These are phyloP conservation scores for Ogataea ramenticola DNA, from an alignment of 805 yeast species.

Conservation along the genomic window DNA sequence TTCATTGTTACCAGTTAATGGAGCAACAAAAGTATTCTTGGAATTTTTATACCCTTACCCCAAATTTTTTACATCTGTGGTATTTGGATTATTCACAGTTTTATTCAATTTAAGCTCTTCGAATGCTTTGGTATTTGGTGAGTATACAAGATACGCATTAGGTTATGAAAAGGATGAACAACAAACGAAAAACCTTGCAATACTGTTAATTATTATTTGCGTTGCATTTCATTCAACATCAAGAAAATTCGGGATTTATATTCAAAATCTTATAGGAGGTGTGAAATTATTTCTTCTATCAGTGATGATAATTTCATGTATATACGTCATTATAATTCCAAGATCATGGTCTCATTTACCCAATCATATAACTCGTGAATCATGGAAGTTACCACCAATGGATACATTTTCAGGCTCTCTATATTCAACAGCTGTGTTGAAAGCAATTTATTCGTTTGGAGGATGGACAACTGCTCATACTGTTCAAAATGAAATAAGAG, in stretches of 20 bases:
- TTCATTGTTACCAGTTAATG: slow-evolving; percentile 58
- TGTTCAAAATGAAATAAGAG: slow-evolving; percentile 39
- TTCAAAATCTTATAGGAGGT: slow-evolving; percentile 38
- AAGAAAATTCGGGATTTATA: slow-evolving; percentile 32
- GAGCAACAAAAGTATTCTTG: slow-evolving; percentile 61
- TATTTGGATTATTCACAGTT: slow-evolving; percentile 34
- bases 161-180: slow-evolving; percentile 25
- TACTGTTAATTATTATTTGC: slow-evolving; percentile 7
- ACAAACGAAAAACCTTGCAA: slow-evolving; percentile 17
- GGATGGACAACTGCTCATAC: slow-evolving; percentile 47
- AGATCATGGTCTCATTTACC: slow-evolving; percentile 11
- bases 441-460: slow-evolving; percentile 37
- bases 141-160: slow-evolving; percentile 34
- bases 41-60: slow-evolving; percentile 57
- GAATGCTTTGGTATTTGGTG: slow-evolving; percentile 42
- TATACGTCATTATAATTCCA: slow-evolving; percentile 34
- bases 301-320: slow-evolving; percentile 31
- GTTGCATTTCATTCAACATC: slow-evolving; percentile 32
- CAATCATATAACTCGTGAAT: slow-evolving; percentile 11
- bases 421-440: slow-evolving; percentile 38
- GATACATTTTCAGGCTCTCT: slow-evolving; percentile 22
- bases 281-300: slow-evolving; percentile 34
- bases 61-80: slow-evolving; percentile 32
- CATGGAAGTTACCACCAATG: slow-evolving; percentile 11
- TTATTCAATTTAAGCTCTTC: slow-evolving; percentile 35